These are phyloP conservation scores for Eleusine coracana DNA, from an alignment of 176 grass and related monocot species.

Conservation along the genomic window DNA sequence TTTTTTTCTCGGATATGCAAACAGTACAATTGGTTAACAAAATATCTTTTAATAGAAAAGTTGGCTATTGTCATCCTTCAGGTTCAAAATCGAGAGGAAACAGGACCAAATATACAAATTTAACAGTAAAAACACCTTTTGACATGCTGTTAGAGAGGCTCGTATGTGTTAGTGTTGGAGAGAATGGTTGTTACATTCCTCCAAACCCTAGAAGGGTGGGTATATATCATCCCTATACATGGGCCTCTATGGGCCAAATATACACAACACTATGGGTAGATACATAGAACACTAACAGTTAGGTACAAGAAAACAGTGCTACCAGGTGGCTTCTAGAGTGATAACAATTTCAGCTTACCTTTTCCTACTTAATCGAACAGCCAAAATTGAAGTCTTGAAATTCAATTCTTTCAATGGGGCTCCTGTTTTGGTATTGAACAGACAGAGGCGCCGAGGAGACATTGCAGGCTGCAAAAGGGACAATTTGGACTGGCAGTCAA, in stretches of 20 bases:
- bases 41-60: not conserved
- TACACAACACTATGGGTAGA: no score
- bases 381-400: conserved; percentile 84
- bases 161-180: not conserved
- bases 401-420: conserved; percentile 63
- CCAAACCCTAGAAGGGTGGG: no score
- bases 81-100: not conserved
- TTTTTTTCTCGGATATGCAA: not conserved
- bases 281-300: not conserved
- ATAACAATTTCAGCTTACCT: conserved; percentile 47
- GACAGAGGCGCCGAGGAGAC: conserved; percentile 80
- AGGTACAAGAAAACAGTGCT: not conserved
- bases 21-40: not conserved
- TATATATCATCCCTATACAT: no score
- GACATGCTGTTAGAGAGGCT: not conserved
- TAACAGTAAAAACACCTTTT: not conserved
- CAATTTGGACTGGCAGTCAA: conserved; percentile 24
- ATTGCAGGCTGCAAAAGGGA: conserved; percentile 55
- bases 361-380: conserved; percentile 78
- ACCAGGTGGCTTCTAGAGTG: not conserved
- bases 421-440: conserved; percentile 69
- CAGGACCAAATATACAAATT: not conserved
- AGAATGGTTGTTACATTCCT: no score
- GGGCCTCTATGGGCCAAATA: no score
- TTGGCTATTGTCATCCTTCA: not conserved